Evolutionary conservation across 805 yeast species (phyloP), one percentile per base, ranked within the genome.

Genomic region (Priceomyces medius): DNA sequence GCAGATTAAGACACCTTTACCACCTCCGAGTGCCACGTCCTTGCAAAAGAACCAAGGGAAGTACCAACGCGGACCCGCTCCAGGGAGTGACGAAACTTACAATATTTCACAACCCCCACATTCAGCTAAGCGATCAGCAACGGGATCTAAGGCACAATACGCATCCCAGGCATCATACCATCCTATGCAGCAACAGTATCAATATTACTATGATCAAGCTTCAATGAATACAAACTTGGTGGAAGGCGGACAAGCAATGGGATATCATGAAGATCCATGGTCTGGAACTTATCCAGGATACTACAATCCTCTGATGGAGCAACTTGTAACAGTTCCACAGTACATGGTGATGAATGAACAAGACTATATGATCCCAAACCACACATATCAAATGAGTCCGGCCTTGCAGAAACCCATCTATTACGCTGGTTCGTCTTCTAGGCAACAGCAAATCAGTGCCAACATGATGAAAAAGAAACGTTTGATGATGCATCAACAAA

Each of bases 1-100:
- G 20, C 76, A 77, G 0, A 59, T 68, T 41, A 67, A 69, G 21
- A 73, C 65, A 3, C 64, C 68, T 6, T 13, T 55, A 14, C 43
- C 49, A 3, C 39, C 53, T 24, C 43, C 9, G 36, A 35, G 24
- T 9, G 38, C 18, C 12, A 21, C 38, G 10, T 19, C 27, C 24
- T 13, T 20, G 7, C 38, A 21, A 21, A 21, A 29, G 20, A 19
- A n/a, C 38, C 38, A 35, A 35, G 29, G 20, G 14, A 21, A 13
- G 14, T 29, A 33, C n/a, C 34, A 26, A 26, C 29, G 29, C 5
- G 14, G 29, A 26, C 14, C 29, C 14, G n/a, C 29, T 9, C n/a
- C 29, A 26, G 29, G 29, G n/a, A 14, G 29, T 26, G 10, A 26
- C n/a, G 29, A 26, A n/a, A 14, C 14, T 4, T 26, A 26, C 10